Percentiles rank a stretch among this genome's conserved stretches.
These are phyloP conservation scores for Ustilago xerochloae DNA, from an alignment of 1,284 basidiomycete species.

Conservation along the genomic window DNA sequence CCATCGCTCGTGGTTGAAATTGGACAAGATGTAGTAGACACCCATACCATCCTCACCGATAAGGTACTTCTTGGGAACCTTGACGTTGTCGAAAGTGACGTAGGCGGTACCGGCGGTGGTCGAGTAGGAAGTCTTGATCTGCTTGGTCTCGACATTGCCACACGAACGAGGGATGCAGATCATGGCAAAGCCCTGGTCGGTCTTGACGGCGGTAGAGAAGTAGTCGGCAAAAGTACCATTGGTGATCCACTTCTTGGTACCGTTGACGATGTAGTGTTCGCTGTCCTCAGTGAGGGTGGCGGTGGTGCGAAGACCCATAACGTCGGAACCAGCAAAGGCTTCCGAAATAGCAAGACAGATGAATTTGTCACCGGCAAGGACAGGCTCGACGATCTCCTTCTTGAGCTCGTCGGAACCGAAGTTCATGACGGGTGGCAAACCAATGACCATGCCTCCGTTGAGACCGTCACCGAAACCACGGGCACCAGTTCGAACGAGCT, in stretches of 20 bases:
- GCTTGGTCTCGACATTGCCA: slow-evolving; percentile 80
- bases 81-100: slow-evolving; percentile 87
- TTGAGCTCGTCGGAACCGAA: slow-evolving; percentile 83
- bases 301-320: slow-evolving; percentile 76
- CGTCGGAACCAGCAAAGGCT: slow-evolving; percentile 91
- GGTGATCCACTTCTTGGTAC: slow-evolving; percentile 82
- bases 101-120: slow-evolving; percentile 76
- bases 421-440: slow-evolving; percentile 75
- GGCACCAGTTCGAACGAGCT: slow-evolving; percentile 80
- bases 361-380: slow-evolving; percentile 84
- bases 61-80: slow-evolving; percentile 85
- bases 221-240: slow-evolving; percentile 76
- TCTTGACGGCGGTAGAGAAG: slow-evolving; percentile 71
- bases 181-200: slow-evolving; percentile 83
- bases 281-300: slow-evolving; percentile 86
- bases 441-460: slow-evolving; percentile 70
- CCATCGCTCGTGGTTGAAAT: slow-evolving; percentile 71
- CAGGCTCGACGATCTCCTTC: slow-evolving; percentile 81
- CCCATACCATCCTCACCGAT: slow-evolving; percentile 85
- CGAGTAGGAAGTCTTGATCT: slow-evolving; percentile 75
- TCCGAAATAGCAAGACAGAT: slow-evolving; percentile 85
- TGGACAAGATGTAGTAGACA: slow-evolving; percentile 77
- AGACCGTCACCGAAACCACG: slow-evolving; percentile 71
- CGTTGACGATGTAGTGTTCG: slow-evolving; percentile 71
- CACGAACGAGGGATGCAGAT: slow-evolving; percentile 75